These are phyloP conservation scores for Thelephora ganbajun DNA, from an alignment of 768 basidiomycete genomes.

Conservation along the genomic window DNA sequence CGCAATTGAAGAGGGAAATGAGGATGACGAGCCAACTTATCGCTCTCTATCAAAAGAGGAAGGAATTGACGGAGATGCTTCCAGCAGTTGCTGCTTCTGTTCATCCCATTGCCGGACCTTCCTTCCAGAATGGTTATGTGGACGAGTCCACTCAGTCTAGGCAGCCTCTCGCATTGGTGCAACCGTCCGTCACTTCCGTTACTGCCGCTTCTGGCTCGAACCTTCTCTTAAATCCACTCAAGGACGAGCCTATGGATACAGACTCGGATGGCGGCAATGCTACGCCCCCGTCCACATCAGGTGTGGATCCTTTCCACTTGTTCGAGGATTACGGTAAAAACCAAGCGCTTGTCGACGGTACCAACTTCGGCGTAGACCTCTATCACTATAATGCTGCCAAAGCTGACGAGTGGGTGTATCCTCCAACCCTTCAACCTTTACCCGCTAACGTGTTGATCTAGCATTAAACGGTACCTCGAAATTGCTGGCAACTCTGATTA, in stretches of 20 bases:
- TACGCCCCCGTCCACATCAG: not conserved
- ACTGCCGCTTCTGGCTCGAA: conserved; percentile 13
- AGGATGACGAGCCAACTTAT: too few species aligned
- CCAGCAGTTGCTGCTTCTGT: too few species aligned
- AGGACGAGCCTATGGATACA: conserved; percentile 3
- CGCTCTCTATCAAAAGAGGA: too few species aligned
- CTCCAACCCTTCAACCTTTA: not conserved
- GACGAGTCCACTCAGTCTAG: conserved; percentile 1
- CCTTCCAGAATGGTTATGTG: conserved; percentile 4
- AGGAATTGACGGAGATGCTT: too few species aligned
- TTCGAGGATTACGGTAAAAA: not conserved
- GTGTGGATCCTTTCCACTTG: conserved; percentile 1
- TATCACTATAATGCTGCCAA: conserved; percentile 30
- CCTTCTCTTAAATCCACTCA: conserved; percentile 4
- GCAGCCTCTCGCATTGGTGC: not conserved
- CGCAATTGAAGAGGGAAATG: too few species aligned
- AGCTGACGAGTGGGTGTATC: conserved; percentile 36
- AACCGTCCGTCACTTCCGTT: not conserved
- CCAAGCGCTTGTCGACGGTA: conserved; percentile 8
- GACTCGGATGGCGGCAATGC: not conserved
- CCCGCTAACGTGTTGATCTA: conserved; percentile 9
- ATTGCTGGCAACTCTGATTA: conserved; percentile 41
- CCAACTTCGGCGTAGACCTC: conserved; percentile 27
- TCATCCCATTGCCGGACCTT: too few species aligned
- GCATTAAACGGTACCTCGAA: conserved; percentile 39